Evolutionary conservation across 176 grass and related monocot genomes (phyloP), one percentile per base, ranked within the genome.

Genomic region (Zea luxurians): DNA sequence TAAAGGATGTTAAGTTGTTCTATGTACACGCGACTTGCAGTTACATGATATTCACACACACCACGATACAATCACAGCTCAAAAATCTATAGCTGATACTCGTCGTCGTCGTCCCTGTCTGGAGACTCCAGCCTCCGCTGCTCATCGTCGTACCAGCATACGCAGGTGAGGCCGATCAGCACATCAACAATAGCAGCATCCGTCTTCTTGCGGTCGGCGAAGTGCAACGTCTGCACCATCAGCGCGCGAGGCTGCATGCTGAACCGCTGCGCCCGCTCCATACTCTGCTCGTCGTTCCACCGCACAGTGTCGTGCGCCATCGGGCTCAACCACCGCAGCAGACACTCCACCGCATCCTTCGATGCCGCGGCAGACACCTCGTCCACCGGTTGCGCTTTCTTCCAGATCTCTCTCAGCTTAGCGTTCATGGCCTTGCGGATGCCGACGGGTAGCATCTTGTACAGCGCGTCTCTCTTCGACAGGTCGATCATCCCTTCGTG

Each of bases 201-300:
- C 53, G 87, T 80, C 91, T 94, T 98, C 21, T 49, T 61, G 57
- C 67, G 61, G 55, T 98, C 91, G 1, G 95, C 89, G 60, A 98
- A 92, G 80, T 94, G 95, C 60, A 98, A 74, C 45, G 95, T 94
- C 78, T 98, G 91, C 83, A 98, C 78, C 81, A 81, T 78, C 6
- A 86, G 20, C 61, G 54, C 84, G 64, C 89, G 81, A 21, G 94
- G 87, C 6, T 38, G 67, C 64, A 73, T 80, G 76, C 78, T 55
- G 85, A 97, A 97, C 66, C 91, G 71, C 70, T 92, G 83, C 80
- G 65, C 78, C 69, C 82, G 84, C 36, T 97, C 95, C 85, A 97
- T 89, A 48, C 86, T 82, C 48, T 85, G 78, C 78, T 97, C 95
- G 61, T 92, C 89, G 37, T 90, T 86, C 91, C 91, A 97, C 66